Conservation (phyloP, 2,329 filamentous ascomycete species). For the Pyrenochaeta sp. region DNA sequence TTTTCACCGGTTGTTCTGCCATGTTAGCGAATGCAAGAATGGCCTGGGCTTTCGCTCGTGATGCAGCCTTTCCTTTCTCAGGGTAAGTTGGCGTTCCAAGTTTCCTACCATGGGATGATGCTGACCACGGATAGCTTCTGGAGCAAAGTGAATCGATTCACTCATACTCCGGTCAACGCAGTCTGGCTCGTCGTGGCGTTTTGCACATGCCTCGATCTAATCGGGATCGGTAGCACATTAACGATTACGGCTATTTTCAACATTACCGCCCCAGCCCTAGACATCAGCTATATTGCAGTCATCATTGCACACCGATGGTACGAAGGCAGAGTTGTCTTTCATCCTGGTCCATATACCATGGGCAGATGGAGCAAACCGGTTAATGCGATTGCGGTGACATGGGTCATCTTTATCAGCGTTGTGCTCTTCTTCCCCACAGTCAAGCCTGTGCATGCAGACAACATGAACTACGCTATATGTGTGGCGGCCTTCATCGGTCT, state of each 20-base stretch:
- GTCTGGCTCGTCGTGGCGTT: conserved; percentile 71
- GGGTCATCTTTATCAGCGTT: conserved; percentile 70
- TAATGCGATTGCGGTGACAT: conserved; percentile 65
- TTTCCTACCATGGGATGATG: conserved; percentile 7
- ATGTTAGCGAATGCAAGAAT: conserved; percentile 71
- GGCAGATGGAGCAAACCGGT: conserved; percentile 64
- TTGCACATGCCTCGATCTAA: conserved; percentile 61
- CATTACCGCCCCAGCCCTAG: conserved; percentile 56
- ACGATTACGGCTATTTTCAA: conserved; percentile 62
- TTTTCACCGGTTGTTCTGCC: conserved; percentile 70
- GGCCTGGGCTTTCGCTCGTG: conserved; percentile 68
- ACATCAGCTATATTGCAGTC: conserved; percentile 67
- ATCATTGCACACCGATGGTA: conserved; percentile 67
- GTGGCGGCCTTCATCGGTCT: conserved; percentile 60
- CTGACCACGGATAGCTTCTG: conserved; percentile 55
- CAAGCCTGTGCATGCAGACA: conserved; percentile 53
- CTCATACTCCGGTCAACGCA: conserved; percentile 67
- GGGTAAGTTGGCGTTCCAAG: conserved; percentile 47
- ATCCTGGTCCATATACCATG: conserved; percentile 66
- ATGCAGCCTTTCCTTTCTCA: conserved; percentile 69
- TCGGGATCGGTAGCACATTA: conserved; percentile 60
- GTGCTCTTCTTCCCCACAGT: conserved; percentile 63
- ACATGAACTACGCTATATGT: conserved; percentile 60
- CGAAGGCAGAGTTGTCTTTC: conserved; percentile 60
- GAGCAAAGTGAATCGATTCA: conserved; percentile 61